Conservation (phyloP, 78 protist genomes). For the Dictyostelium intermedium region DNA sequence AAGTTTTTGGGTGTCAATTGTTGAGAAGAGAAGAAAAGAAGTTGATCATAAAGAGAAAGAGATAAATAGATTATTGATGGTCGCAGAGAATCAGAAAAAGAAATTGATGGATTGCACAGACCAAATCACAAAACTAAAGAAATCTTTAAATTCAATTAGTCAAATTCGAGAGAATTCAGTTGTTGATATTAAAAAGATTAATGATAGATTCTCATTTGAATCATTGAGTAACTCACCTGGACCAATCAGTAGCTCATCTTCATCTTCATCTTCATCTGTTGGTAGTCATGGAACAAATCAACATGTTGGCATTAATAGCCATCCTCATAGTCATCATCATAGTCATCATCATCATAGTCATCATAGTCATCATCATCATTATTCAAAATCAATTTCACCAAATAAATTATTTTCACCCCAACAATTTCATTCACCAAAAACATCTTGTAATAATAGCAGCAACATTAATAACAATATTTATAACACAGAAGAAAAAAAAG, state of each 20-base stretch:
- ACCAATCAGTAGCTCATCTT: neutral
- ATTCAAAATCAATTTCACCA: conserved; percentile 24
- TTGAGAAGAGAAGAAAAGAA: conserved; percentile 18
- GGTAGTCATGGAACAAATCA: neutral
- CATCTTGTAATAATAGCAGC: neutral
- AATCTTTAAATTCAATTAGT: conserved; percentile 27
- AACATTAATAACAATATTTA: neutral
- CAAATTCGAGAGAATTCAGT: conserved; percentile 17
- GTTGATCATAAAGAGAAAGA: conserved; percentile 57
- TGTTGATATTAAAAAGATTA: conserved; percentile 41
- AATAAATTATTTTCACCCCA: neutral
- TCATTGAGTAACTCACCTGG: conserved; percentile 34
- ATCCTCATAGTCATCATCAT: neutral
- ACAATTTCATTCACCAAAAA: conserved; percentile 12
- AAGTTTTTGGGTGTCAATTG: conserved; percentile 1
- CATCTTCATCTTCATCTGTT: neutral
- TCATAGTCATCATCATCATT: neutral
- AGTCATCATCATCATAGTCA: neutral
- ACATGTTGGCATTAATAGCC: neutral
- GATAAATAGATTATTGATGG: conserved; percentile 29
- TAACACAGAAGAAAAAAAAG: conserved; percentile 61
- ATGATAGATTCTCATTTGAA: conserved; percentile 71
- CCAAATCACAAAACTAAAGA: conserved; percentile 43
- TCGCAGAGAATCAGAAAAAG: conserved; percentile 65
- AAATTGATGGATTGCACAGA: conserved; percentile 15